Evolutionary conservation across 2,329 filamentous ascomycete genomes (phyloP).

Genomic region (Botrytis squamosa): DNA sequence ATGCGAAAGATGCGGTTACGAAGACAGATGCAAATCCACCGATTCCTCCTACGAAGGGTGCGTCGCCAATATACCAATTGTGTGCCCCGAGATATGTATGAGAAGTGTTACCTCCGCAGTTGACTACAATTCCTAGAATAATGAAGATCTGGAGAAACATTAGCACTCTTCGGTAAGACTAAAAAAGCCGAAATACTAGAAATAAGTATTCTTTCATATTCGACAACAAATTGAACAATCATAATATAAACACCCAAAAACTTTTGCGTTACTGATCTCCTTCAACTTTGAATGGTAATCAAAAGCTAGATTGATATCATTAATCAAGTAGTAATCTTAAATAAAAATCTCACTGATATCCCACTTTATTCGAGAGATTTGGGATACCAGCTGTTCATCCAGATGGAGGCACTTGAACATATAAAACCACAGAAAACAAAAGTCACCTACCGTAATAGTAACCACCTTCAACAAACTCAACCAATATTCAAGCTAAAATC

Average conservation of each 20-base stretch:
- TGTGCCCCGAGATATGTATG: conserved; percentile 57
- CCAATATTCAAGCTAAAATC: conserved; percentile 52
- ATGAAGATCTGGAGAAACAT: conserved; percentile 52
- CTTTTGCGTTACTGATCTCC: neutral
- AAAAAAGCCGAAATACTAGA: neutral
- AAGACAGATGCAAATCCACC: conserved; percentile 66
- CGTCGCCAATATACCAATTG: conserved; percentile 58
- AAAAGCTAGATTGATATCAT: neutral
- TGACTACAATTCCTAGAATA: conserved; percentile 59
- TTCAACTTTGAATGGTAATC: neutral
- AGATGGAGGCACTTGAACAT: neutral
- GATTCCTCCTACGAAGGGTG: conserved; percentile 64
- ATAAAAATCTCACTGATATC: neutral
- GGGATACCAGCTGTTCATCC: neutral
- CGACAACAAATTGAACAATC: neutral
- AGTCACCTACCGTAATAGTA: conserved; percentile 47
- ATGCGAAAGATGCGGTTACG: conserved; percentile 60
- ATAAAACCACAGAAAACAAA: neutral
- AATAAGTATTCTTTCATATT: neutral
- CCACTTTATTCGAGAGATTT: neutral
- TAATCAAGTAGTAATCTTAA: neutral
- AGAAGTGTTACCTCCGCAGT: conserved; percentile 54
- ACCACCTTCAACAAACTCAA: conserved; percentile 54
- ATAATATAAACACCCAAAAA: neutral
- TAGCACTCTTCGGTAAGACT: neutral